These are phyloP conservation scores for Malassezia sp. DNA, from an alignment of 1,284 basidiomycete species.

Conservation along the genomic window DNA sequence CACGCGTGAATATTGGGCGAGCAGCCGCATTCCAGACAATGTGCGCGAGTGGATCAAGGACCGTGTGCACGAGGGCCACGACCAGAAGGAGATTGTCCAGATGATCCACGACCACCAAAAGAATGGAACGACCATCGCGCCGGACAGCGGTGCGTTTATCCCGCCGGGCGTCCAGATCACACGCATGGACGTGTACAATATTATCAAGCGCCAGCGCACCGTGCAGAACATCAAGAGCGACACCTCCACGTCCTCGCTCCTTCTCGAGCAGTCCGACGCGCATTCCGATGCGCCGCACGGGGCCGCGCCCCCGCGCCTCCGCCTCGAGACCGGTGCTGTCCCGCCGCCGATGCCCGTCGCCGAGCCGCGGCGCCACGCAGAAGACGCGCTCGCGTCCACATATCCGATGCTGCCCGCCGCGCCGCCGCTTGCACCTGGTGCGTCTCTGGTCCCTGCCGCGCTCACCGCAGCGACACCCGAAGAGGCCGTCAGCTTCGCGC, in stretches of 20 bases:
- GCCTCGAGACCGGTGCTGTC: no score
- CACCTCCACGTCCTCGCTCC: background rate
- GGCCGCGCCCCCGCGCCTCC: no score
- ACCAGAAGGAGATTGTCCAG: slow-evolving; percentile 18
- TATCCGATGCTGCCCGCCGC: slow-evolving; percentile 11
- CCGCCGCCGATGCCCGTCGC: background rate
- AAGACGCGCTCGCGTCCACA: slow-evolving; percentile 5
- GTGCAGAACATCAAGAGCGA: background rate
- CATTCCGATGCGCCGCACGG: background rate
- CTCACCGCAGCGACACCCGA: slow-evolving; percentile 12
- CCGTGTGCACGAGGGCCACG: slow-evolving; percentile 13
- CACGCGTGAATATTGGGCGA: slow-evolving; percentile 18
- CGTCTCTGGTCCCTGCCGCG: no score
- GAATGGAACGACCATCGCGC: slow-evolving; percentile 9
- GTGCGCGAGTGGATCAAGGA: slow-evolving; percentile 19
- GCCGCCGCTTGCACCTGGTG: no score
- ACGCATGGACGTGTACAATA: slow-evolving; percentile 18
- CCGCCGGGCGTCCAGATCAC: slow-evolving; percentile 17
- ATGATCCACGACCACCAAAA: slow-evolving; percentile 19
- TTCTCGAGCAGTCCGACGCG: background rate
- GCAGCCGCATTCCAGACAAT: slow-evolving; percentile 15
- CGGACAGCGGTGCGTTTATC: slow-evolving; percentile 11
- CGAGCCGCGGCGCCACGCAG: background rate
- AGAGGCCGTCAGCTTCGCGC: slow-evolving; percentile 17
- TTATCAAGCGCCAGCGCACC: slow-evolving; percentile 11